phyloP scores from a whole-genome alignment of 2,329 filamentous ascomycete species.

The Furcasterigmium furcatum region DNA sequence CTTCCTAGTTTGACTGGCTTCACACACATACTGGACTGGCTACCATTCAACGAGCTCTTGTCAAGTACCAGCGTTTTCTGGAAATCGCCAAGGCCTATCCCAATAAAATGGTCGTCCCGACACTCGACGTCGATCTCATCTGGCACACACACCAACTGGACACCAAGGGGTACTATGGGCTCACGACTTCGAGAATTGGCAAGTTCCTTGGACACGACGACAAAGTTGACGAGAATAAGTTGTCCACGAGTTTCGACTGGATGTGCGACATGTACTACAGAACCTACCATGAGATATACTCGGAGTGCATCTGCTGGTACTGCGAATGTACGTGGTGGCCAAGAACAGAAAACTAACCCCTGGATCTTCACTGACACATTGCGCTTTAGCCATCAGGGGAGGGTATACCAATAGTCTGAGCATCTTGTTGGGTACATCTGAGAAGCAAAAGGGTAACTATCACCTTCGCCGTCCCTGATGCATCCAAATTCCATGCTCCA shows the following conservation, averaged over 20 bases:
- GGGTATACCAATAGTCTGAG: conserved; percentile 46
- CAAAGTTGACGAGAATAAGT: conserved; percentile 67
- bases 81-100: conserved; percentile 50
- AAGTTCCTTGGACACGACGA: conserved; percentile 80
- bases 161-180: conserved; percentile 59
- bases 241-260: conserved; percentile 67
- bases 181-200: conserved; percentile 34
- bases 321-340: conserved; percentile 65
- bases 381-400: conserved; percentile 48
- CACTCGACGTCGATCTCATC: conserved; percentile 69
- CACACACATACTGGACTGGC: conserved; percentile 62
- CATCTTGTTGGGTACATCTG: conserved; percentile 40
- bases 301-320: conserved; percentile 80
- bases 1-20: conserved; percentile 67
- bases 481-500: no score
- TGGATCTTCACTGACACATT: no score
- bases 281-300: conserved; percentile 63
- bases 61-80: conserved; percentile 65
- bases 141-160: conserved; percentile 81
- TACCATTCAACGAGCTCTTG: conserved; percentile 63
- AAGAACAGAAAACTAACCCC: not conserved
- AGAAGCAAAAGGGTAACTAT: conserved; percentile 32
- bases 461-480: not conserved
- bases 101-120: conserved; percentile 57
- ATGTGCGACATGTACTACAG: conserved; percentile 70